Percentiles rank a stretch among this genome's conserved stretches.
These are phyloP conservation scores for Cutaneotrichosporon dermatis DNA, from an alignment of 1,284 basidiomycete genomes.

Conservation along the genomic window DNA sequence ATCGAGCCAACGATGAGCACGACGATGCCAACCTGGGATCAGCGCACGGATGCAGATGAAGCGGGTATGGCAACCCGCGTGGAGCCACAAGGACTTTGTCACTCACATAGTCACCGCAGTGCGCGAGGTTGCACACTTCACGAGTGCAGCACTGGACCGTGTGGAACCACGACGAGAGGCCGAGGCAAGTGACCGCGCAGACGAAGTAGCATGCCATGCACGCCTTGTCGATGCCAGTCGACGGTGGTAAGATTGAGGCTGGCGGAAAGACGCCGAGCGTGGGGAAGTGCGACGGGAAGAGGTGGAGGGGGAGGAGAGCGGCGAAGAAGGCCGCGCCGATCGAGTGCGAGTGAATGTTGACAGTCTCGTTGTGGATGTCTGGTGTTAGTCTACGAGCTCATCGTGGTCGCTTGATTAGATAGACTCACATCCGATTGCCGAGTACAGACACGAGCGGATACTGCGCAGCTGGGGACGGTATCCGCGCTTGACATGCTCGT, in stretches of 20 bases:
- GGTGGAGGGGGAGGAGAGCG: slow-evolving; percentile 55
- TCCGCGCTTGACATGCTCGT: slow-evolving; percentile 66
- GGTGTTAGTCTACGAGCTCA: slow-evolving; percentile 1
- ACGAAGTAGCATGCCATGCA: slow-evolving; percentile 65
- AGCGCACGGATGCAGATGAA: no score
- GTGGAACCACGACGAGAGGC: slow-evolving; percentile 72
- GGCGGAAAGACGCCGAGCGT: slow-evolving; percentile 20
- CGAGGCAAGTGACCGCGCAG: slow-evolving; percentile 70
- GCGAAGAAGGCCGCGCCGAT: slow-evolving; percentile 67
- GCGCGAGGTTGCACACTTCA: slow-evolving; percentile 52
- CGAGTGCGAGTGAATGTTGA: slow-evolving; percentile 86
- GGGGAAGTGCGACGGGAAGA: slow-evolving; percentile 54
- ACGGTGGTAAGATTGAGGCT: slow-evolving; percentile 21
- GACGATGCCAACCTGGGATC: slow-evolving; percentile 53
- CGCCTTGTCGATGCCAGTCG: slow-evolving; percentile 59
- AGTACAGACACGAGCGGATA: slow-evolving; percentile 62
- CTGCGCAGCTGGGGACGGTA: slow-evolving; percentile 68
- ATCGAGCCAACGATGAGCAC: slow-evolving; percentile 68
- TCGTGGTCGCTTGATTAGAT: no score
- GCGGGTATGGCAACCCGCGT: no score
- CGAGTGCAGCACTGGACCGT: slow-evolving; percentile 65
- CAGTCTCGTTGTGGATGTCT: slow-evolving; percentile 84
- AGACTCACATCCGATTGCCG: slow-evolving; percentile 65
- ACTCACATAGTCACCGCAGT: slow-evolving; percentile 49
- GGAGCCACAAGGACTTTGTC: no score